Conservation (phyloP, 805 yeast genomes). For the Candida rishiriensis region DNA sequence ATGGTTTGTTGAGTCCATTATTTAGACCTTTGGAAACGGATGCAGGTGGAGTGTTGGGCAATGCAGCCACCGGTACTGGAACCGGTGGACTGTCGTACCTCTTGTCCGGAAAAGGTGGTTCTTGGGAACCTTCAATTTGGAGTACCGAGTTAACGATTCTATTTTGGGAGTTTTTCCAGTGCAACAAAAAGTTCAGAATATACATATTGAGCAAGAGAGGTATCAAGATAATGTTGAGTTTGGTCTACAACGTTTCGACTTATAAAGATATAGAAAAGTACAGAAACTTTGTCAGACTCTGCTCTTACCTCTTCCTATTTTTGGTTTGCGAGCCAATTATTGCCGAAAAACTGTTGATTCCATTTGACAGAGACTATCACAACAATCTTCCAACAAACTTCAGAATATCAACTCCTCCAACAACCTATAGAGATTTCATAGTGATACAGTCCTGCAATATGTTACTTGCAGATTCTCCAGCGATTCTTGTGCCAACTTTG, state of each 20-base stretch:
- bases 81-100: conserved; percentile 21
- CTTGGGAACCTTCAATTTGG: conserved; percentile 36
- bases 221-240: conserved; percentile 47
- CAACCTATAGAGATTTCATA: conserved; percentile 60
- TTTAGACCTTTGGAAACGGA: conserved; percentile 36
- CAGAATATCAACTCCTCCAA: conserved; percentile 34
- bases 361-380: conserved; percentile 40
- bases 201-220: conserved; percentile 40
- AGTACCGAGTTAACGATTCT: conserved; percentile 55
- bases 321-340: conserved; percentile 36
- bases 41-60: neutral
- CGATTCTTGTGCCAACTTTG: conserved; percentile 40
- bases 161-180: conserved; percentile 73
- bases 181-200: conserved; percentile 54
- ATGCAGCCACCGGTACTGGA: conserved; percentile 10
- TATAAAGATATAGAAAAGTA: conserved; percentile 37
- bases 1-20: conserved; percentile 44
- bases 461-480: conserved; percentile 32
- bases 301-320: conserved; percentile 49
- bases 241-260: conserved; percentile 54
- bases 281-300: conserved; percentile 42
- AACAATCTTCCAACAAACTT: conserved; percentile 48
- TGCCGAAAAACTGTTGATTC: conserved; percentile 37
- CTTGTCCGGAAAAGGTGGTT: conserved; percentile 20
- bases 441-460: conserved; percentile 48